A percentile compares a stretch with the other conserved stretches of the same genome.
Evolutionary conservation across 805 yeast species (phyloP).

Genomic region (Candida golubevii): DNA sequence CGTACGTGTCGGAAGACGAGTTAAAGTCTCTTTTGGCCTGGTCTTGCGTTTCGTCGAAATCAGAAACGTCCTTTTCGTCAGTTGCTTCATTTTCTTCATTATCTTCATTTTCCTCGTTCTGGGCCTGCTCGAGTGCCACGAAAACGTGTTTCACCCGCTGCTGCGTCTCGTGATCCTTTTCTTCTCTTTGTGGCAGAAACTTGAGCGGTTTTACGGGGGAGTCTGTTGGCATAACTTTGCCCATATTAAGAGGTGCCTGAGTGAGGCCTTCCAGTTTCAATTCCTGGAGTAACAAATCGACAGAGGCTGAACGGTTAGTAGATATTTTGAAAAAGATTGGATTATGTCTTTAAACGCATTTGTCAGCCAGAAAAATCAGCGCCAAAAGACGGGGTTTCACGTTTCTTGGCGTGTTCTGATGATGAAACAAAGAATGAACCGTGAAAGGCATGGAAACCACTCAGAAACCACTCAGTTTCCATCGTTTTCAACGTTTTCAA

Average conservation of each 20-base stretch:
- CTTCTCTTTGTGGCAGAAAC: conserved; percentile 2
- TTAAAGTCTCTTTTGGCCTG: conserved; percentile 26
- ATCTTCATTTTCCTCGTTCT: background rate
- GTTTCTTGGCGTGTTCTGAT: no score
- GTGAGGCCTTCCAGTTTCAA: conserved; percentile 18
- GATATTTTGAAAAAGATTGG: no score
- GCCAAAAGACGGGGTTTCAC: no score
- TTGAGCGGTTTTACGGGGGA: conserved; percentile 35
- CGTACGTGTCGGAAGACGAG: conserved; percentile 41
- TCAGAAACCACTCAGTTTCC: no score
- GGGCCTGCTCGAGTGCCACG: background rate
- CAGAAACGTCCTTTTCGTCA: background rate
- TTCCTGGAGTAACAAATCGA: conserved; percentile 27
- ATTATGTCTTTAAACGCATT: no score
- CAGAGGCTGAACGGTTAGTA: conserved; percentile 26
- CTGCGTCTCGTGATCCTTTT: conserved; percentile 11
- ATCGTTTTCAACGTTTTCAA: no score
- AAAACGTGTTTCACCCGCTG: background rate
- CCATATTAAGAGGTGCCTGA: conserved; percentile 5
- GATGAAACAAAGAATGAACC: no score
- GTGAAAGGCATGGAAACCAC: no score
- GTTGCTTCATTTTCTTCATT: no score
- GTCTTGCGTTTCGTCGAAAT: background rate
- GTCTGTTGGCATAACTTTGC: conserved; percentile 15
- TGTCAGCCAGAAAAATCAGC: no score